These are phyloP conservation scores for Termitomyces eurrhizus DNA, from an alignment of 768 basidiomycete genomes.

Conservation along the genomic window DNA sequence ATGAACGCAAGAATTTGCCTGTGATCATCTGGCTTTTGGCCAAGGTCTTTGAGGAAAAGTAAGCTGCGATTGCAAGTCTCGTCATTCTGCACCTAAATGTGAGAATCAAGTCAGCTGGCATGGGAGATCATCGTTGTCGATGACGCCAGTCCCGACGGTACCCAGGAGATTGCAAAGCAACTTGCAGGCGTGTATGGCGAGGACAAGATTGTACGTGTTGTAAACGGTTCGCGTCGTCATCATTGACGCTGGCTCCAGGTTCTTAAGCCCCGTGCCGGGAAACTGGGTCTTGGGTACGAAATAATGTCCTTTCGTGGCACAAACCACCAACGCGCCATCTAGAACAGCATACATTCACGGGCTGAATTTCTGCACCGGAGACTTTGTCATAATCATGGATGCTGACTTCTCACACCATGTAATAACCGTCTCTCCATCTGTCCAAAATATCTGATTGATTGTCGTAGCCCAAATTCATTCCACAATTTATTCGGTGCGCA, in stretches of 20 bases:
- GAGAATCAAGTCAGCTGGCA: slow-evolving; percentile 49
- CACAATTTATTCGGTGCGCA: slow-evolving; percentile 80
- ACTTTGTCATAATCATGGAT: slow-evolving; percentile 97
- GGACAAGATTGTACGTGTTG: slow-evolving; percentile 66
- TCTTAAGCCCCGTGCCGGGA: slow-evolving; percentile 83
- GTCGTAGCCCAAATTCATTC: slow-evolving; percentile 87
- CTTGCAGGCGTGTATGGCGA: slow-evolving; percentile 78
- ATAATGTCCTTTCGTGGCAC: not conserved
- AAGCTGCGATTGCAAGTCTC: slow-evolving; percentile 23
- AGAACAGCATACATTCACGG: slow-evolving; percentile 89
- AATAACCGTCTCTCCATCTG: slow-evolving; percentile 23
- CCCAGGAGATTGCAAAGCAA: slow-evolving; percentile 82
- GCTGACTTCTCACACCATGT: slow-evolving; percentile 96
- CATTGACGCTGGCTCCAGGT: slow-evolving; percentile 38
- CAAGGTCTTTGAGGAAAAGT: slow-evolving; percentile 75
- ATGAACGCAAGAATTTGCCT: slow-evolving; percentile 89
- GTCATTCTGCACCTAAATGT: slow-evolving; percentile 5
- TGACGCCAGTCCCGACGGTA: slow-evolving; percentile 90
- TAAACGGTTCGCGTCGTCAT: not conserved
- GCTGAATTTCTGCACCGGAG: slow-evolving; percentile 82
- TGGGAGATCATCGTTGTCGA: slow-evolving; percentile 94
- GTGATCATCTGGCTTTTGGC: slow-evolving; percentile 85
- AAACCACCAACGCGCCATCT: slow-evolving; percentile 3
- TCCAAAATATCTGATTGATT: not conserved
- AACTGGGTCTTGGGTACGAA: slow-evolving; percentile 82